Evolutionary conservation across 108 stramenopile species (phyloP), one percentile per base, ranked within the genome.

Genomic region (Cyclostephanos invisitatus): DNA sequence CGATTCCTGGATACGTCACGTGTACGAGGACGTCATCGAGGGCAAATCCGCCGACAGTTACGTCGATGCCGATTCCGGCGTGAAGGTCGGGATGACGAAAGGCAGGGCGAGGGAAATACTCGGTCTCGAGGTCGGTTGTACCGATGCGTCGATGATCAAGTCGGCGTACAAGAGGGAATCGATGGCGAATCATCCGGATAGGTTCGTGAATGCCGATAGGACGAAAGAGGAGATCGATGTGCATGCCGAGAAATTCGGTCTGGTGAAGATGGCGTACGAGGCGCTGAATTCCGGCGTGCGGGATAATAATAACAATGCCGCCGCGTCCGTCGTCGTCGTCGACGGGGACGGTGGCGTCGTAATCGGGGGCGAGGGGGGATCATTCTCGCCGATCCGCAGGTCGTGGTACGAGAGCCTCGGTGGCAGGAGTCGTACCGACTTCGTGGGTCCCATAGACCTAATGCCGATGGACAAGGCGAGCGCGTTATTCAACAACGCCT

Each of bases 331-430:
- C 2, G 32, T 32, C 32, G 32, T 32, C 2, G 32, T 56, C 46
- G 22, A 27, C 6, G 24, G 51, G 11, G 35, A 9, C 1, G 20
- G 29, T 21, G 60, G 60, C 21, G 36, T 28, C 20, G 20, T 2
- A 18, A 59, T 32, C 6, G 29, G 17, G 3, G 29, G 29, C 1
- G 28, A 12, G 17, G 17, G 0, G 1, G 75, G 81, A 22, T 49
- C 24, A 1, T 27, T 5, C 12, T 4, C 56, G 17, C 4, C 32
- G 6, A 63, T 10, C 36, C 37, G 20, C 2, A 32, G 32, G 32
- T 94, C 93, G 32, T 94, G 93, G 93, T 94, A 94, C 48, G 93
- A 85, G 65, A 85, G 84, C 24, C 68, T 94, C 36, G 93, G 93
- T 10, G 93, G 93, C 0, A 85, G 83, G 42, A 82, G 72, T 54